phyloP scores from a whole-genome alignment of 306 rosid genomes.

The Vigna hirtella region DNA sequence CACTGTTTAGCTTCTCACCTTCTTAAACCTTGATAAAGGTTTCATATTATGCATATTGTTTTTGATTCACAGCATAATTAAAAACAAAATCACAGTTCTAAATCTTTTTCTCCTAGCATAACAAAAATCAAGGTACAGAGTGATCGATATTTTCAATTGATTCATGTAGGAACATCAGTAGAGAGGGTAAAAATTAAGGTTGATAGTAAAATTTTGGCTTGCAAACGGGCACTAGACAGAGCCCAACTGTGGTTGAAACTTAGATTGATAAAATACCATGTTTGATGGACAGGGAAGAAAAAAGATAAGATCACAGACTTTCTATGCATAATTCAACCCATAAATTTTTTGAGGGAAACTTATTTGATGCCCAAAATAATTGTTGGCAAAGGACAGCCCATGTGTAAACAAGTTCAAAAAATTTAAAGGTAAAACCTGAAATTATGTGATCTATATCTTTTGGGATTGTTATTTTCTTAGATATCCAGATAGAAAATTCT shows the following conservation, averaged over 20 bases:
- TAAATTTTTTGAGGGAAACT: neutral
- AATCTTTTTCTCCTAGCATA: slow-evolving; percentile 26
- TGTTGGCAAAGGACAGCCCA: slow-evolving; percentile 2
- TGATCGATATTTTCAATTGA: neutral
- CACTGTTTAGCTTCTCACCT: slow-evolving; percentile 22
- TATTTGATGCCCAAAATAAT: neutral
- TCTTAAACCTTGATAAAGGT: slow-evolving; percentile 15
- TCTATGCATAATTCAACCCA: slow-evolving; percentile 20
- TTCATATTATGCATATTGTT: slow-evolving; percentile 11
- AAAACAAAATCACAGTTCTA: neutral
- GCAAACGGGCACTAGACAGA: slow-evolving; percentile 31
- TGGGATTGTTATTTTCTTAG: neutral
- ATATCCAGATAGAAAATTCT: slow-evolving; percentile 2
- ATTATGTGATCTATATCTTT: neutral
- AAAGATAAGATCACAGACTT: neutral
- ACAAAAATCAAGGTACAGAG: neutral
- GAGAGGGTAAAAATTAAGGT: slow-evolving; percentile 3
- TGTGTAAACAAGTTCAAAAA: slow-evolving; percentile 22
- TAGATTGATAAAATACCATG: slow-evolving; percentile 6
- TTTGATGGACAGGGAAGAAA: slow-evolving; percentile 15
- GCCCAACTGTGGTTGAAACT: slow-evolving; percentile 3
- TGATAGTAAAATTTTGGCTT: slow-evolving; percentile 20
- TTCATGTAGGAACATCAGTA: neutral
- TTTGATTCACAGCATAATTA: slow-evolving; percentile 7
- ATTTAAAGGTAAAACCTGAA: slow-evolving; percentile 17